Base-by-base conservation (phyloP, 1,284 basidiomycete genomes). In the Rhodofomes roseus region DNA sequence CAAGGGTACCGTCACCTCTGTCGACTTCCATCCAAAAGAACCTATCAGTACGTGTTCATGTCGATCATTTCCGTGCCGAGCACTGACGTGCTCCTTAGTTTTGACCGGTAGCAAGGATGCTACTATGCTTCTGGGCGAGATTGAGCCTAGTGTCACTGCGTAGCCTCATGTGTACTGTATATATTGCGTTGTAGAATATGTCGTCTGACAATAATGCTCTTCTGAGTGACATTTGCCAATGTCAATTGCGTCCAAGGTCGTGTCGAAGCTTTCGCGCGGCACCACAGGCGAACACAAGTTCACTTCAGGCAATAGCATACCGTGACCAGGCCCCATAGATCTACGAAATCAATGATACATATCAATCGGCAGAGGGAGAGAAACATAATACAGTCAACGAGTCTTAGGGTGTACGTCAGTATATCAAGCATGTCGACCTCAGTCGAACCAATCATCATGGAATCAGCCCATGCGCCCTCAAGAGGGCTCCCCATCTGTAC, bases 1-100 rank as follows among this genome's bases (percentile, higher is more conserved):
- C 74, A 96, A 93, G 74, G 95, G 95, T 14, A 95, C 94, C 0
- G 94, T 96, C 8, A 94, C 92, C 0, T 79, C 89, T 16, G 93
- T 94, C 0, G 94, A 95, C 70, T 95, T 95, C 78, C 93, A 95
- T 70, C 91, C 92, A 18, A 92, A 88, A 71, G 95, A 97, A 71
- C 95, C 95, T 18, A 95, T 97, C 73, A 85, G 92, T 90, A 72
- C 64, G 86, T 77, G 12, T 43, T 37, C n/a, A 53, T 54, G 36
- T 58, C 43, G 16, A 53, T 23, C 46, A 16, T 52, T 20, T 52
- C 22, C 2, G 36, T 41, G 53, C 41, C 18, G 31, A 60, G 27
- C 8, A 56, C 29, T 61, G 46, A 37, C 62, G 61, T 9, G 22
- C 43, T 61, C 46, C 14, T 56, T 36, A 91, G 89, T 95, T 63